Conservation (phyloP, 352 stramenopile genomes). For the Globisporangium canariense region DNA sequence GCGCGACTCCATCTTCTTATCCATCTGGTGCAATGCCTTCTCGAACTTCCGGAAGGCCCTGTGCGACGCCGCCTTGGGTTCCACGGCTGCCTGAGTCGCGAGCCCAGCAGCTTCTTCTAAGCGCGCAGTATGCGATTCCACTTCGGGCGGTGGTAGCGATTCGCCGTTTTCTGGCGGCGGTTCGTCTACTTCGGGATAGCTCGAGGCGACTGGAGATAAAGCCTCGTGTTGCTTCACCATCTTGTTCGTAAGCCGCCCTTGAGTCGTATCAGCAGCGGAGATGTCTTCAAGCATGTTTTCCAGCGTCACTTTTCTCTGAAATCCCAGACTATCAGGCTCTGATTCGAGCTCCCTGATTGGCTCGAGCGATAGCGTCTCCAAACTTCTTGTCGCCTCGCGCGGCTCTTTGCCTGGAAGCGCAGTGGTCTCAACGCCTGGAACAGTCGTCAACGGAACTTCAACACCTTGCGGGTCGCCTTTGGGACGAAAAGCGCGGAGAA, state of each 20-base stretch:
- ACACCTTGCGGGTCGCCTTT: not conserved
- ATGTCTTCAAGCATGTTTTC: conserved; percentile 4
- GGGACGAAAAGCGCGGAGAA: conserved; percentile 5
- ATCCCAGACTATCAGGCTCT: not conserved
- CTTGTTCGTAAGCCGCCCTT: not conserved
- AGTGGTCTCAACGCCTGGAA: not conserved
- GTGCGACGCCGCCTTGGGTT: conserved; percentile 13
- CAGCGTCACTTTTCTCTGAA: not conserved
- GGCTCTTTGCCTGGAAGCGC: not conserved
- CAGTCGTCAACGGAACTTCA: not conserved
- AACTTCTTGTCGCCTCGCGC: not conserved
- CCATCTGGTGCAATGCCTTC: conserved; percentile 26
- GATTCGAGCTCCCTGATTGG: conserved; percentile 8
- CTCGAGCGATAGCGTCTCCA: not conserved
- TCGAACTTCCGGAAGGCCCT: conserved; percentile 6
- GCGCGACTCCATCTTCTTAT: conserved; percentile 30
- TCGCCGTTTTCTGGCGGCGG: not conserved
- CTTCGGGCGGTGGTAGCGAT: not conserved
- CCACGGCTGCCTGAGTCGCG: conserved; percentile 18
- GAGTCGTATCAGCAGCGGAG: not conserved
- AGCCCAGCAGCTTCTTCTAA: not conserved
- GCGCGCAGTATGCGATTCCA: not conserved
- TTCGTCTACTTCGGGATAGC: too few relatives aligned
- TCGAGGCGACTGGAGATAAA: not conserved
- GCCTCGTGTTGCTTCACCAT: not conserved